These are phyloP conservation scores for Gossypium arboreum DNA, from an alignment of 345 rosid genomes.

Conservation along the genomic window DNA sequence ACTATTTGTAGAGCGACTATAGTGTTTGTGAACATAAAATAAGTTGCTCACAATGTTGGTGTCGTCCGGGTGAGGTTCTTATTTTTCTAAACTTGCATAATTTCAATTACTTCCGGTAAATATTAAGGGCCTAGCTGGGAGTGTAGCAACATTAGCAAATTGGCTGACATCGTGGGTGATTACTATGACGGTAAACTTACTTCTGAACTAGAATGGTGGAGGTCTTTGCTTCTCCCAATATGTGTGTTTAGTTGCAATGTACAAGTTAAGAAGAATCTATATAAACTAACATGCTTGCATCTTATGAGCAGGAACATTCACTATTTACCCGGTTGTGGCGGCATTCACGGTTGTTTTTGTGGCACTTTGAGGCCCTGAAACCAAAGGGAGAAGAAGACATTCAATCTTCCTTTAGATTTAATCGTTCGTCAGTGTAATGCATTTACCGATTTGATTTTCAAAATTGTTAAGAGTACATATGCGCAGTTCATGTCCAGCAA, in stretches of 20 bases:
- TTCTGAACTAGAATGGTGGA: slow-evolving; percentile 55
- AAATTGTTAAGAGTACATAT: neutral
- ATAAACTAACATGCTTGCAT: neutral
- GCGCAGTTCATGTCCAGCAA: neutral
- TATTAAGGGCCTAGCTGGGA: slow-evolving; percentile 68
- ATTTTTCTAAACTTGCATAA: slow-evolving; percentile 5
- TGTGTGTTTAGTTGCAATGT: neutral
- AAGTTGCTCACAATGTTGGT: neutral
- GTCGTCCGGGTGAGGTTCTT: neutral
- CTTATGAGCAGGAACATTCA: slow-evolving; percentile 48
- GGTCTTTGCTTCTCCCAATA: slow-evolving; percentile 29
- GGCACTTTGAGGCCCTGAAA: slow-evolving; percentile 56
- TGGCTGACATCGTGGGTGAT: slow-evolving; percentile 43
- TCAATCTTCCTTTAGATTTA: slow-evolving; percentile 61
- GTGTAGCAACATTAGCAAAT: slow-evolving; percentile 53
- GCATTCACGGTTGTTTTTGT: slow-evolving; percentile 42
- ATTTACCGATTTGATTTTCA: neutral
- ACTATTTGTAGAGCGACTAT: neutral
- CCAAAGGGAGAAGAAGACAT: slow-evolving; percentile 78
- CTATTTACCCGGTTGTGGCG: slow-evolving; percentile 39
- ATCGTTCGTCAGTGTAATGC: neutral
- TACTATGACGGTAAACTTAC: slow-evolving; percentile 57
- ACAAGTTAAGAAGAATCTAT: slow-evolving; percentile 1
- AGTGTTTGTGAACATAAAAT: neutral
- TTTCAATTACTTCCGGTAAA: slow-evolving; percentile 44